Evolutionary conservation across 1,284 basidiomycete genomes (phyloP).

Genomic region (Xerocomus nothofagi): DNA sequence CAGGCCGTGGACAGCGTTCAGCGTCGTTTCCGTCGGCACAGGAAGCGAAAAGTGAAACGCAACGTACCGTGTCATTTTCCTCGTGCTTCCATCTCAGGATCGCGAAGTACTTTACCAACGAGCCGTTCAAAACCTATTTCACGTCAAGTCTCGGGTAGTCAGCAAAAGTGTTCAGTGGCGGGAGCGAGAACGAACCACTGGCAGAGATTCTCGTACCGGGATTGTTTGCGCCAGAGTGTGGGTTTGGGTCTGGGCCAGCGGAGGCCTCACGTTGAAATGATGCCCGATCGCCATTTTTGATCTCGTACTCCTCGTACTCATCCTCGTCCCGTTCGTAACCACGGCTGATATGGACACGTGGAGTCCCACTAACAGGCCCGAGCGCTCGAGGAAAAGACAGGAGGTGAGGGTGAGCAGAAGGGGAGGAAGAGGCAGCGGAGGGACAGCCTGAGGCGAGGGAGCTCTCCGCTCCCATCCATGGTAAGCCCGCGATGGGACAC

Average conservation of each 20-base stretch:
- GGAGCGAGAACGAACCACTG: no score
- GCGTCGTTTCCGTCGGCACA: no score
- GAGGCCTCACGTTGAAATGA: no score
- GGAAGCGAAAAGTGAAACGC: background rate
- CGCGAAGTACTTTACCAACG: slow-evolving; percentile 22
- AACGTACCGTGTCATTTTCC: slow-evolving; percentile 19
- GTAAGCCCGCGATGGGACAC: slow-evolving; percentile 18
- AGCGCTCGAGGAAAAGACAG: no score
- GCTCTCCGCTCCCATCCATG: background rate
- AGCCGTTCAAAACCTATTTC: slow-evolving; percentile 16
- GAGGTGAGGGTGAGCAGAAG: no score
- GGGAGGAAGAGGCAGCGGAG: no score
- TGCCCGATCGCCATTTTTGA: no score
- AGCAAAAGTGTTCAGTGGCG: no score
- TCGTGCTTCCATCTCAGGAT: slow-evolving; percentile 22
- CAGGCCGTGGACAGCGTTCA: no score
- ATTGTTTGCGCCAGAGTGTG: background rate
- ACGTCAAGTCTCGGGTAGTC: background rate
- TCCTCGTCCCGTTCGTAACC: slow-evolving; percentile 22
- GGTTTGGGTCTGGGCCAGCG: background rate
- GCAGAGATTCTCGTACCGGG: slow-evolving; percentile 10
- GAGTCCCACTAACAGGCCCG: background rate
- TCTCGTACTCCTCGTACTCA: slow-evolving; percentile 17
- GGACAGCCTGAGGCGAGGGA: no score
- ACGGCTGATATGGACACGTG: background rate